phyloP scores from a whole-genome alignment of 768 basidiomycete genomes.

The Termitomyces sp. region DNA sequence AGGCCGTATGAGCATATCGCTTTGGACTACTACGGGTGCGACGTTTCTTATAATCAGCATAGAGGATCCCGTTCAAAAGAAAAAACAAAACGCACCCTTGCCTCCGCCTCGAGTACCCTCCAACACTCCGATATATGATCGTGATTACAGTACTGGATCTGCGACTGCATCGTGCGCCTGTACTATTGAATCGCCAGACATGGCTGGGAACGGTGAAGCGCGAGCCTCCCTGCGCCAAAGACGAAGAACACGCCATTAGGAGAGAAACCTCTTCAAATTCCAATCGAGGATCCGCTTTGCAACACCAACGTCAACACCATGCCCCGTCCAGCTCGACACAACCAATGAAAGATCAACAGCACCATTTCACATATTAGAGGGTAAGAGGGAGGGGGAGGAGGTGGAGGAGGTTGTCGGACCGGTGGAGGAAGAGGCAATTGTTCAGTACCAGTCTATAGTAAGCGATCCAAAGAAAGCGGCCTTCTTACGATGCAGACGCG shows the following conservation, averaged over 20 bases:
- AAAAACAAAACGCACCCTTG: conserved; percentile 46
- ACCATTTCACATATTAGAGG: conserved; percentile 77
- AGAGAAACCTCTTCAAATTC: conserved; percentile 82
- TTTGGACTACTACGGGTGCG: conserved; percentile 60
- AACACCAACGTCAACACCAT: conserved; percentile 70
- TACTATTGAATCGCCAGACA: conserved; percentile 71
- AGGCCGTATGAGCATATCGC: conserved; percentile 72
- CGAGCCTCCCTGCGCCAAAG: conserved; percentile 85
- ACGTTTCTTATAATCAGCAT: too few species aligned
- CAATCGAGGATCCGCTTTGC: conserved; percentile 78
- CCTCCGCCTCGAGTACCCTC: conserved; percentile 66
- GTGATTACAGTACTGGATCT: conserved; percentile 66
- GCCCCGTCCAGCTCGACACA: conserved; percentile 71
- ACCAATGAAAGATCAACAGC: conserved; percentile 91
- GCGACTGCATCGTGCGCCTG: conserved; percentile 57
- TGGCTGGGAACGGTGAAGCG: conserved; percentile 72
- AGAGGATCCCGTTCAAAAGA: too few species aligned
- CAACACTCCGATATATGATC: conserved; percentile 73
- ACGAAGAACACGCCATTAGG: conserved; percentile 75
- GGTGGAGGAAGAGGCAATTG: too few species aligned
- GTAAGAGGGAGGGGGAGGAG: not conserved
- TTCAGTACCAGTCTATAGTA: conserved; percentile 79
- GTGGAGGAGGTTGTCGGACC: not conserved
- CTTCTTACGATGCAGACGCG: conserved; percentile 74
- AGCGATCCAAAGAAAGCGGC: conserved; percentile 61